A percentile compares a stretch with the other conserved stretches of the same genome.
Evolutionary conservation across 2,329 filamentous ascomycete species (phyloP).

Genomic region (Volutella citrinella): DNA sequence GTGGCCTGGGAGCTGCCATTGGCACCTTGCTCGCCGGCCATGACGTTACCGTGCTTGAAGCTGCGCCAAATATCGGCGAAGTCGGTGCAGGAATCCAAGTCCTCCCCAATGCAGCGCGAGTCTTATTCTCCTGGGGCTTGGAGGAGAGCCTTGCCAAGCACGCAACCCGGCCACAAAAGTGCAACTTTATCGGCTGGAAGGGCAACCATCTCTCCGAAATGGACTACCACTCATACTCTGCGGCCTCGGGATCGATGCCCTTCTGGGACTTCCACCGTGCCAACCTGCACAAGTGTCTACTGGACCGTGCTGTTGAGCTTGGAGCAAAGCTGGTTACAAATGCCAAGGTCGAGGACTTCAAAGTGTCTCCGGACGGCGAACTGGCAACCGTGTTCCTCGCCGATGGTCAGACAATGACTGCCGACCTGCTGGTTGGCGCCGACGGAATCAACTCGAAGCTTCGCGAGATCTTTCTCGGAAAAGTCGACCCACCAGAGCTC

Average conservation of each 20-base stretch:
- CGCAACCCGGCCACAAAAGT: slow-evolving; percentile 21
- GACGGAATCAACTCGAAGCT: slow-evolving; percentile 36
- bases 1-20: slow-evolving; percentile 23
- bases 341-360: slow-evolving; percentile 9
- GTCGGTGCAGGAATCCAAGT: slow-evolving; percentile 26
- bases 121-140: slow-evolving; percentile 22
- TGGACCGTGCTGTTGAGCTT: slow-evolving; percentile 35
- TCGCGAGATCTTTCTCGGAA: slow-evolving; percentile 43
- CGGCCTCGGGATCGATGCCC: slow-evolving; percentile 25
- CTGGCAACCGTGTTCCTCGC: slow-evolving; percentile 22
- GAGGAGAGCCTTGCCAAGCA: slow-evolving; percentile 13
- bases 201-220: slow-evolving; percentile 21
- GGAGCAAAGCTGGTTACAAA: slow-evolving; percentile 34
- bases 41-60: slow-evolving; percentile 23
- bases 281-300: slow-evolving; percentile 42
- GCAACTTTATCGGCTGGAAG: slow-evolving; percentile 25
- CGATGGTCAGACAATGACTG: slow-evolving; percentile 30
- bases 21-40: slow-evolving; percentile 21
- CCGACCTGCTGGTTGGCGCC: slow-evolving; percentile 45
- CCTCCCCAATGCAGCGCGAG: slow-evolving; percentile 21
- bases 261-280: slow-evolving; percentile 50
- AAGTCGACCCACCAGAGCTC: slow-evolving; percentile 41
- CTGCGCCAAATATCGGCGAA: slow-evolving; percentile 21
- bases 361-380: slow-evolving; percentile 7
- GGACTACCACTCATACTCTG: slow-evolving; percentile 20